Percentiles rank a stretch among this genome's conserved stretches.
Conservation (phyloP, 129 eudicot species). For the Chrysanthemum lavandulifolium region DNA sequence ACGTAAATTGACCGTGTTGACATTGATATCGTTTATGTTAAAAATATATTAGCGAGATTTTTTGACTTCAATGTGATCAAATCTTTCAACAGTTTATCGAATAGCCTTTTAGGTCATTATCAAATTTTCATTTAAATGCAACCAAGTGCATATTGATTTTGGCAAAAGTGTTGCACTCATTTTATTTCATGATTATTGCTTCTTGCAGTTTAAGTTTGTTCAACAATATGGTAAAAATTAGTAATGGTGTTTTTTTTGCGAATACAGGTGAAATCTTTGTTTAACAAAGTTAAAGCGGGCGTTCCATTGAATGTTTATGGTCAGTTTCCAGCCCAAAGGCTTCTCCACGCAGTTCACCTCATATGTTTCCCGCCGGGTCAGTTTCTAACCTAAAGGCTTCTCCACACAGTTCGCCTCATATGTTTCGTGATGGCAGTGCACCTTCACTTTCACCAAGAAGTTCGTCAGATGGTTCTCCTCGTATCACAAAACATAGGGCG, state of each 20-base stretch:
- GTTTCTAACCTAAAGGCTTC: too few relatives aligned
- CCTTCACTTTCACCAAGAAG: constrained; percentile 96
- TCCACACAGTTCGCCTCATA: too few relatives aligned
- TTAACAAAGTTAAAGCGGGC: constrained; percentile 77
- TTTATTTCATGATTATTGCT: not conserved
- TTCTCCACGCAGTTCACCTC: constrained; percentile 65
- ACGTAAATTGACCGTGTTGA: not conserved
- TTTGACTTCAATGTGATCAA: not conserved
- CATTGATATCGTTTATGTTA: constrained; percentile 1
- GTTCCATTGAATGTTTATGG: constrained; percentile 54
- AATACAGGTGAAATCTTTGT: constrained; percentile 71
- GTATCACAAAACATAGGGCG: constrained; percentile 65
- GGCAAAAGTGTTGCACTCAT: not conserved
- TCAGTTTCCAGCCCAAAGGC: constrained; percentile 62
- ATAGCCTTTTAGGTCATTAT: too few relatives aligned
- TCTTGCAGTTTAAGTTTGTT: not conserved
- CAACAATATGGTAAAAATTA: constrained; percentile 6
- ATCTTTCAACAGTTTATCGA: too few relatives aligned
- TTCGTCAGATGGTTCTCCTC: constrained; percentile 74
- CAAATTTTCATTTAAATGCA: too few relatives aligned
- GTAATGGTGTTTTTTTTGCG: constrained; percentile 12
- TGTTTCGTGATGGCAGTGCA: constrained; percentile 47
- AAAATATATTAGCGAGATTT: not conserved
- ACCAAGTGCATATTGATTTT: not conserved
- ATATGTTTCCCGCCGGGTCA: constrained; percentile 66